Conservation (phyloP, 2,329 filamentous ascomycete species). For the Fusarium setosum region DNA sequence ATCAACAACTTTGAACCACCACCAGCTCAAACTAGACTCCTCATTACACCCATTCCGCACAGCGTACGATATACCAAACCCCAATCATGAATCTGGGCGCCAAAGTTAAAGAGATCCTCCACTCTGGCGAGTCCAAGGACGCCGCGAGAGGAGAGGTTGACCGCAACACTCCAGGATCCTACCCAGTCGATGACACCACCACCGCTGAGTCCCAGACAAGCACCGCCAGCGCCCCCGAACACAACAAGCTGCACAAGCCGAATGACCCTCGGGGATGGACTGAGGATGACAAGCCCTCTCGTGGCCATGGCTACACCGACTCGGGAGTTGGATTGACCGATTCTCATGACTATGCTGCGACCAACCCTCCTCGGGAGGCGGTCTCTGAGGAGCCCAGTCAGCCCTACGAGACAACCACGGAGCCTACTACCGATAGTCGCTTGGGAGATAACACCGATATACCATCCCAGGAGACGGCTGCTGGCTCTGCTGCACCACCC, state of each 20-base stretch:
- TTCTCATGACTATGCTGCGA: neutral
- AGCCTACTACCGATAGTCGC: neutral
- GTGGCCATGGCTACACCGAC: slow-evolving; percentile 26
- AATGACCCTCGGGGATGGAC: slow-evolving; percentile 30
- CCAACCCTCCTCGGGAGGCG: neutral
- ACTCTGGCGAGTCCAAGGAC: slow-evolving; percentile 11
- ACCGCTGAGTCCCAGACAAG: slow-evolving; percentile 5
- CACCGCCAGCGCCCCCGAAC: slow-evolving; percentile 19
- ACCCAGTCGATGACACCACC: slow-evolving; percentile 30
- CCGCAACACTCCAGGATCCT: slow-evolving; percentile 32
- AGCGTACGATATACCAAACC: neutral
- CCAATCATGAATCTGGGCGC: slow-evolving; percentile 19
- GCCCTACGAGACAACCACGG: neutral
- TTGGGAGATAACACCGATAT: neutral
- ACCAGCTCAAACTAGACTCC: neutral
- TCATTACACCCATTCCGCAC: slow-evolving; percentile 1
- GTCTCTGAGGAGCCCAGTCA: slow-evolving; percentile 8
- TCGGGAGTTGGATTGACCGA: slow-evolving; percentile 25
- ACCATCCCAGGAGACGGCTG: neutral
- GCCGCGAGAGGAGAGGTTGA: slow-evolving; percentile 1
- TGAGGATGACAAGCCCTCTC: neutral
- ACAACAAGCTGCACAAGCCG: slow-evolving; percentile 37
- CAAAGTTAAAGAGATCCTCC: slow-evolving; percentile 28
- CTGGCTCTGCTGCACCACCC: slow-evolving; percentile 1
- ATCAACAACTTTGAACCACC: neutral